phyloP scores from a whole-genome alignment of 2,329 filamentous ascomycete genomes.

The Alternaria sp. region DNA sequence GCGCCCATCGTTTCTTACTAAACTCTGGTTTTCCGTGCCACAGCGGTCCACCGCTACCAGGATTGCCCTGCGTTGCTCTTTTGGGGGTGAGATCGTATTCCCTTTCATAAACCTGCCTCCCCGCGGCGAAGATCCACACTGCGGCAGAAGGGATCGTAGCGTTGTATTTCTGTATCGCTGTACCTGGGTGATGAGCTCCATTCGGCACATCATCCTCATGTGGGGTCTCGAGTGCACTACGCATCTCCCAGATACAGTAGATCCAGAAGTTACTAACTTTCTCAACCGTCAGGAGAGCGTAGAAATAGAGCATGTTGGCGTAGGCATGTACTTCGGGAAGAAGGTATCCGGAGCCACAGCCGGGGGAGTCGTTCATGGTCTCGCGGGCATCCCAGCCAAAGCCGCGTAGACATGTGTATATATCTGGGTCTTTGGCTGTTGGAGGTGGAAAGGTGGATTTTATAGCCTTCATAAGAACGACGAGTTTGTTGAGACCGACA shows the following conservation, averaged over 20 bases:
- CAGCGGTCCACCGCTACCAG: not conserved
- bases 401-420: not conserved
- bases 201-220: not conserved
- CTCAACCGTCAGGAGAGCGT: conserved; percentile 2
- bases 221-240: conserved; percentile 3
- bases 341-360: conserved; percentile 3
- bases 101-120: conserved; percentile 1
- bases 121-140: conserved; percentile 5
- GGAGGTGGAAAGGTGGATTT: conserved; percentile 1
- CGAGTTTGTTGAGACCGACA: not conserved
- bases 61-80: not conserved
- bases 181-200: not conserved
- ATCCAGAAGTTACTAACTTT: not conserved
- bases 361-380: conserved; percentile 1
- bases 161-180: conserved; percentile 5
- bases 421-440: not conserved
- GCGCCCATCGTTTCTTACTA: conserved; percentile 3
- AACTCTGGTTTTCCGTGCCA: conserved; percentile 5
- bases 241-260: conserved; percentile 7
- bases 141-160: not conserved
- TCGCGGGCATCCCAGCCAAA: conserved; percentile 6
- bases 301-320: conserved; percentile 10
- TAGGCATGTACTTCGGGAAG: conserved; percentile 4
- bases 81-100: conserved; percentile 4
- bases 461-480: conserved; percentile 3